Conservation (phyloP, 2,329 filamentous ascomycete species). For the Colletotrichum tabaci region DNA sequence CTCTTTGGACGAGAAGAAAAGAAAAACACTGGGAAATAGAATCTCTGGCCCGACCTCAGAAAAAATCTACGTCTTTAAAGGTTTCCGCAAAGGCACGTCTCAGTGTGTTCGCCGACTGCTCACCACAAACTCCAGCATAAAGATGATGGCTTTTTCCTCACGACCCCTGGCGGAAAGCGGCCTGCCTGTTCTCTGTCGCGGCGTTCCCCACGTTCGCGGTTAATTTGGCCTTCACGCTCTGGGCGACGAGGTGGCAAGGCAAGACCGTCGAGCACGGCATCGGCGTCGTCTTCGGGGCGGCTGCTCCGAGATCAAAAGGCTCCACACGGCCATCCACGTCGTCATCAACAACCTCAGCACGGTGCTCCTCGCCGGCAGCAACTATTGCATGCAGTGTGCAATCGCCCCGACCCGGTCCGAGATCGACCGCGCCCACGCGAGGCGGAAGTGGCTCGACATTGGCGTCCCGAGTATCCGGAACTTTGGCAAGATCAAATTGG, state of each 20-base stretch:
- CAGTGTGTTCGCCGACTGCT: no score
- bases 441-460: conserved; percentile 44
- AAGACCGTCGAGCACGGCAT: no score
- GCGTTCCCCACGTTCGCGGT: background rate
- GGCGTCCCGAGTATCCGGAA: conserved; percentile 46
- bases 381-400: conserved; percentile 55
- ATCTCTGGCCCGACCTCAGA: no score
- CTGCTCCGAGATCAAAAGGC: background rate
- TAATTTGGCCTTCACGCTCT: conserved; percentile 4
- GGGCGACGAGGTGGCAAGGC: background rate
- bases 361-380: conserved; percentile 51
- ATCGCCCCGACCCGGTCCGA: conserved; percentile 52
- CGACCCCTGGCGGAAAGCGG: background rate
- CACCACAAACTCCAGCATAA: no score
- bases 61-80: no score
- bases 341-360: conserved; percentile 52
- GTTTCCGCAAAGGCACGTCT: no score
- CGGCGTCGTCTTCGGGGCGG: no score
- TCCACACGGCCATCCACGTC: conserved; percentile 44
- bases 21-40: no score
- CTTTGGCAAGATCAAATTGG: conserved; percentile 33
- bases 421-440: conserved; percentile 46
- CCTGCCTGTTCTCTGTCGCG: background rate
- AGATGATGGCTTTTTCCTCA: no score
- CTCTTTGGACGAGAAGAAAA: no score